phyloP scores from a whole-genome alignment of 2,329 filamentous ascomycete genomes.

The Botrytis fragariae region DNA sequence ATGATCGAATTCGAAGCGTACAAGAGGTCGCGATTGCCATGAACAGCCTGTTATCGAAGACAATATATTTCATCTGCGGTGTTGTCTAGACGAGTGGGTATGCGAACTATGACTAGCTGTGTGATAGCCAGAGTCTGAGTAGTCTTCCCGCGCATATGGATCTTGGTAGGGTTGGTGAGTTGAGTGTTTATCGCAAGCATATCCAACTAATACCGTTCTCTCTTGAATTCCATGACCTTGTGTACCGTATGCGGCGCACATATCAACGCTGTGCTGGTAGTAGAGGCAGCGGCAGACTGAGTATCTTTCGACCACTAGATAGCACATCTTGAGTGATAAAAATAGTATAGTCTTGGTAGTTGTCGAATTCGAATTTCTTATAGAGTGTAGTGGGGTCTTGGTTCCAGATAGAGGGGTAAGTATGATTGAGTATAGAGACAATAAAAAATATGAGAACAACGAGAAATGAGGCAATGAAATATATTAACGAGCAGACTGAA shows the following conservation, averaged over 20 bases:
- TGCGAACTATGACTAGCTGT: slow-evolving; percentile 37
- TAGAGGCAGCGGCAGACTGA: slow-evolving; percentile 69
- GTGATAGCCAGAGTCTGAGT: slow-evolving; percentile 39
- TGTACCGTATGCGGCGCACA: slow-evolving; percentile 61
- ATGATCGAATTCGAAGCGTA: slow-evolving; percentile 36
- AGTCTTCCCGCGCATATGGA: slow-evolving; percentile 28
- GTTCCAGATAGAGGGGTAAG: slow-evolving; percentile 14
- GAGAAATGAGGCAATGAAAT: slow-evolving; percentile 33
- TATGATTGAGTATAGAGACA: slow-evolving; percentile 17
- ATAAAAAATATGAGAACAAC: slow-evolving; percentile 17
- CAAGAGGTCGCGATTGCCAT: slow-evolving; percentile 37
- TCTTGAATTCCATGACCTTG: slow-evolving; percentile 62
- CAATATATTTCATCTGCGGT: slow-evolving; percentile 39
- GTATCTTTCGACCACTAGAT: slow-evolving; percentile 67
- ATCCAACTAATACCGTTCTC: slow-evolving; percentile 68
- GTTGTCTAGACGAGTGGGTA: slow-evolving; percentile 31
- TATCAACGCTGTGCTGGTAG: slow-evolving; percentile 65
- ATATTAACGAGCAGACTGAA: slow-evolving; percentile 35
- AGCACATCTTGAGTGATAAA: slow-evolving; percentile 56
- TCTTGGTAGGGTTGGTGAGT: slow-evolving; percentile 19
- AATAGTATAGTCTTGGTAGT: slow-evolving; percentile 7
- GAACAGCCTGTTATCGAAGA: slow-evolving; percentile 39
- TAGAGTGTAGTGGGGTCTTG: slow-evolving; percentile 3
- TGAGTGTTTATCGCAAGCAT: slow-evolving; percentile 56
- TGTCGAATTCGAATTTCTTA: background rate